Percentiles rank a stretch among this genome's conserved stretches.
Conservation (phyloP, 805 yeast genomes). For the Hanseniaspora valbyensis region DNA sequence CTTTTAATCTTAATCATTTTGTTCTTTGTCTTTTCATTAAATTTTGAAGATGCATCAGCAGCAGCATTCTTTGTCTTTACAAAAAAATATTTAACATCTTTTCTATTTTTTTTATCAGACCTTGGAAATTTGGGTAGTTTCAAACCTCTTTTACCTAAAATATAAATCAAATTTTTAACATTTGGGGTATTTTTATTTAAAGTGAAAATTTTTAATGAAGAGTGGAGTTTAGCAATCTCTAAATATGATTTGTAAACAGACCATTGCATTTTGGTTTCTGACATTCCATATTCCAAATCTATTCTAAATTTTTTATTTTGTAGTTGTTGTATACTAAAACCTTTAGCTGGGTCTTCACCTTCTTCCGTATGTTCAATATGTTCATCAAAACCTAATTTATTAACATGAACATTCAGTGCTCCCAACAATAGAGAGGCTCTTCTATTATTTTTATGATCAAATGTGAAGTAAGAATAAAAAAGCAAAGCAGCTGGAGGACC, state of each 20-base stretch:
- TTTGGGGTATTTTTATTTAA: conserved; percentile 32
- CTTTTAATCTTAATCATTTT: conserved; percentile 1
- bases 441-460: conserved; percentile 63
- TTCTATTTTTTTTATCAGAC: conserved; percentile 14
- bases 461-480: conserved; percentile 60
- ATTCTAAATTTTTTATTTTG: conserved; percentile 38
- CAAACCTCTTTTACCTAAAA: conserved; percentile 24
- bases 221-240: conserved; percentile 63
- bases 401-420: conserved; percentile 54
- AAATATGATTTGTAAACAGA: conserved; percentile 57
- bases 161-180: conserved; percentile 24
- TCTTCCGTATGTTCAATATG: conserved; percentile 32
- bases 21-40: conserved; percentile 4
- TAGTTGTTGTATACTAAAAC: conserved; percentile 7
- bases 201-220: conserved; percentile 46
- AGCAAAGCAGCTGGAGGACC: conserved; percentile 68
- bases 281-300: conserved; percentile 86
- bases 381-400: conserved; percentile 36
- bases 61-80: conserved; percentile 12
- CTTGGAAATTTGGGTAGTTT: conserved; percentile 25
- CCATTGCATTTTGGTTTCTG: conserved; percentile 71
- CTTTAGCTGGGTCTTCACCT: background rate
- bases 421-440: conserved; percentile 76
- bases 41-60: conserved; percentile 9
- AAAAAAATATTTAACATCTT: conserved; percentile 8